These are phyloP conservation scores for Vanrija sp. DNA, from an alignment of 1,284 basidiomycete genomes.

Conservation along the genomic window DNA sequence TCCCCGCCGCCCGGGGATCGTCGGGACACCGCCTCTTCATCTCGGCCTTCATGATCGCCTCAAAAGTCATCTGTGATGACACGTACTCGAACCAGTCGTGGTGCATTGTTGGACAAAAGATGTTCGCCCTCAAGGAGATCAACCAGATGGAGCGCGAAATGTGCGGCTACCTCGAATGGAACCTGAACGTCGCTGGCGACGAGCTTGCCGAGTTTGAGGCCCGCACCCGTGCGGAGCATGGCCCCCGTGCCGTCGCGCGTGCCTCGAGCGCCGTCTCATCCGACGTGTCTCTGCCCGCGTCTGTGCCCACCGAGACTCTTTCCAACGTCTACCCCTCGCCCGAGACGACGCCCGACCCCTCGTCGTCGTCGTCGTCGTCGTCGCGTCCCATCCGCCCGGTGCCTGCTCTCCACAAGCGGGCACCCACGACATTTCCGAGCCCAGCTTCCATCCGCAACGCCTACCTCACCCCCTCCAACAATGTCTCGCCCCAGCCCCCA, in stretches of 20 bases:
- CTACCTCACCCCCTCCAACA: conserved; percentile 20
- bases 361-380: conserved; percentile 25
- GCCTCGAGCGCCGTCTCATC: conserved; percentile 8
- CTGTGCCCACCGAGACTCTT: neutral
- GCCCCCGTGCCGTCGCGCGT: conserved; percentile 27
- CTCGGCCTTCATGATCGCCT: conserved; percentile 85
- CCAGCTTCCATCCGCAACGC: conserved; percentile 8
- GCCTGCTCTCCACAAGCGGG: conserved; percentile 19
- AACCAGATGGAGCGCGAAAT: conserved; percentile 96
- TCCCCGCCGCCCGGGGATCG: conserved; percentile 85
- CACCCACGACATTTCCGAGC: conserved; percentile 12
- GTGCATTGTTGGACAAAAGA: conserved; percentile 86
- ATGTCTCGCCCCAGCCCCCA: conserved; percentile 33
- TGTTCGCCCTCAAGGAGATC: conserved; percentile 84
- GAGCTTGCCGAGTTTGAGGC: conserved; percentile 43
- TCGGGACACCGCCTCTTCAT: conserved; percentile 88
- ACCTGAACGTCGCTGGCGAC: conserved; percentile 54
- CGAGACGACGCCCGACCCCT: conserved; percentile 40
- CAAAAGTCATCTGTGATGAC: conserved; percentile 74
- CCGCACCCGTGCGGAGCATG: conserved; percentile 35
- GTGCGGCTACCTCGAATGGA: conserved; percentile 89
- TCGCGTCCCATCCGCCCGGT: conserved; percentile 38
- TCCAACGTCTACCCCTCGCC: conserved; percentile 41
- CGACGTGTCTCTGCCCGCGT: conserved; percentile 10
- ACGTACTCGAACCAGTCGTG: conserved; percentile 96